phyloP scores from a whole-genome alignment of 73 alveolate genomes.

The Blepharisma stoltei region DNA sequence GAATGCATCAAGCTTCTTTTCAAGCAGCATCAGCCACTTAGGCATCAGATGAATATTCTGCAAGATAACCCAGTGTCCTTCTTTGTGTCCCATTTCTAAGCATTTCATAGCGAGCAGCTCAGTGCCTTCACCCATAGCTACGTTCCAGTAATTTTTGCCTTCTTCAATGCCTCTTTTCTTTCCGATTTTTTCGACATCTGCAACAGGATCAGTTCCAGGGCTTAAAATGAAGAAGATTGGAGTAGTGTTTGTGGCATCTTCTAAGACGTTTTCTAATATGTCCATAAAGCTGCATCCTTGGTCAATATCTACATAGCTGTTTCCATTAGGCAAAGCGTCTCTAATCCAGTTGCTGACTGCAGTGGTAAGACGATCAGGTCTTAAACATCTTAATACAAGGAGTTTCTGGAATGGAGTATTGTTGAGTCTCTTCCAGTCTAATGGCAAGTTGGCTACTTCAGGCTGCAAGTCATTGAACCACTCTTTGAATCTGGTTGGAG shows the following conservation, averaged over 20 bases:
- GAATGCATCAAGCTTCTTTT: constrained; percentile 96
- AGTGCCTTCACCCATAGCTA: constrained; percentile 99
- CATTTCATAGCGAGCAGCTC: constrained; percentile 97
- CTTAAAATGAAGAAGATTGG: constrained; percentile 99
- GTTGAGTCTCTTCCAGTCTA: constrained; percentile 99
- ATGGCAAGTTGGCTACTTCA: constrained; percentile 99
- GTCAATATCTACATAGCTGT: constrained; percentile 81
- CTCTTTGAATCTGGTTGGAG: constrained; percentile 98
- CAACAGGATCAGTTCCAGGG: constrained; percentile 99
- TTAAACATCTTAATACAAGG: constrained; percentile 95
- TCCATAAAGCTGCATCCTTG: constrained; percentile 87
- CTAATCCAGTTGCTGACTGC: constrained; percentile 97
- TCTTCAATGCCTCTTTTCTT: constrained; percentile 84
- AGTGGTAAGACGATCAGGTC: constrained; percentile 98
- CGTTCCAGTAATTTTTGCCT: constrained; percentile 91
- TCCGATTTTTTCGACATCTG: constrained; percentile 95
- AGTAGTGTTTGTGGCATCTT: constrained; percentile 96
- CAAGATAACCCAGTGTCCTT: constrained; percentile 99
- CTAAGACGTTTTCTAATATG: constrained; percentile 80
- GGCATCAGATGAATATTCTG: constrained; percentile 99
- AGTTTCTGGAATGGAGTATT: constrained; percentile 97
- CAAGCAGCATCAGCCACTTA: constrained; percentile 92
- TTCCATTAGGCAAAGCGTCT: constrained; percentile 80
- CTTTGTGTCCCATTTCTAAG: constrained; percentile 97
- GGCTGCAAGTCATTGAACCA: constrained; percentile 99